Evolutionary conservation across 129 eudicot genomes (phyloP).

Genomic region (Gnaphalium uliginosum): DNA sequence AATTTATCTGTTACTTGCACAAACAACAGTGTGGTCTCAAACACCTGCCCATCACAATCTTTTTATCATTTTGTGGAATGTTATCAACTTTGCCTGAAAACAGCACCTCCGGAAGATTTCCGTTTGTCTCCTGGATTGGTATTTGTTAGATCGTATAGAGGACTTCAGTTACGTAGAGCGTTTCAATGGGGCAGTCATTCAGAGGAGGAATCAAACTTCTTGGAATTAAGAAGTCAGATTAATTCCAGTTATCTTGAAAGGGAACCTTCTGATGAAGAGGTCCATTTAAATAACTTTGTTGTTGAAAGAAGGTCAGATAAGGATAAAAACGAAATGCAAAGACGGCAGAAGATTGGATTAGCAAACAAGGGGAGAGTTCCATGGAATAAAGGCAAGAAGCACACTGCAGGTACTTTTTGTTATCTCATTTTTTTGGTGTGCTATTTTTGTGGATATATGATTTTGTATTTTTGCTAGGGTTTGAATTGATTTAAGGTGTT

Average conservation of each 20-base stretch:
- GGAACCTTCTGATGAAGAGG: constrained; percentile 26
- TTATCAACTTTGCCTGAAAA: constrained; percentile 31
- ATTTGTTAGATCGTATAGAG: constrained; percentile 26
- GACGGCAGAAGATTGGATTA: constrained; percentile 53
- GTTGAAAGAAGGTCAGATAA: constrained; percentile 25
- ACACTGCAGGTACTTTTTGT: constrained; percentile 51
- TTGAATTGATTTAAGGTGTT: constrained; percentile 21
- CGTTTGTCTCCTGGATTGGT: constrained; percentile 27
- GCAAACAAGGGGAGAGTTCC: constrained; percentile 80
- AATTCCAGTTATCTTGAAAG: constrained; percentile 19
- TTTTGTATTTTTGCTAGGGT: constrained; percentile 2
- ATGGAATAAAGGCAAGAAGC: constrained; percentile 88
- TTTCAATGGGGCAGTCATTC: constrained; percentile 12
- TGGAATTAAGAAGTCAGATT: constrained; percentile 22
- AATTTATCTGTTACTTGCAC: constrained; percentile 39
- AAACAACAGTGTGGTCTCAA: constrained; percentile 31
- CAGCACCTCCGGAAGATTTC: constrained; percentile 1
- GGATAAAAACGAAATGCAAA: constrained; percentile 42
- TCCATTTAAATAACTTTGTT: constrained; percentile 14
- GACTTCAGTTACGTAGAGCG: constrained; percentile 30
- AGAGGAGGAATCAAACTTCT: constrained; percentile 25
- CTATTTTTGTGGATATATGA: background rate
- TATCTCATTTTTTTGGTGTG: background rate
- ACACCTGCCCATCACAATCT: constrained; percentile 15
- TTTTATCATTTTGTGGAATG: constrained; percentile 31